A percentile compares a stretch with the other conserved stretches of the same genome.
Evolutionary conservation across 441 rosid species (phyloP).

Genomic region (Geranium incanum): DNA sequence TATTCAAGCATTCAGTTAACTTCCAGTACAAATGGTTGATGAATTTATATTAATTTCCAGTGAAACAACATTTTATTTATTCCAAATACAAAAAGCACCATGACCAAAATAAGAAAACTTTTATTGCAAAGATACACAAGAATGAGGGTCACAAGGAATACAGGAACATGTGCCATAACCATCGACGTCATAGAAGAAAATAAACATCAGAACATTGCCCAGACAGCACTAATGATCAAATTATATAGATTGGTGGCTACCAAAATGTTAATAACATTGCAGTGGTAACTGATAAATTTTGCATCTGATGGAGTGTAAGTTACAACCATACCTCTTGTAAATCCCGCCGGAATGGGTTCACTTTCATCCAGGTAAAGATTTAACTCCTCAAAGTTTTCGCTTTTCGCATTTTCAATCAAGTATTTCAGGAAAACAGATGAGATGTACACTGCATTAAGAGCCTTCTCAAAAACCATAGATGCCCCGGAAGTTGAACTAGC

Average conservation of each 20-base stretch:
- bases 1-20: background rate
- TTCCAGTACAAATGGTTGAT: background rate
- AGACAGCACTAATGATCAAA: background rate
- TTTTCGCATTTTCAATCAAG: constrained; percentile 57
- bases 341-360: constrained; percentile 53
- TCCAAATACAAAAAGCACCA: background rate
- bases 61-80: background rate
- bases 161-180: background rate
- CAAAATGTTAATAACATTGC: background rate
- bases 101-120: background rate
- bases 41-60: background rate
- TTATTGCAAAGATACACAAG: background rate
- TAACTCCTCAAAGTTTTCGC: constrained; percentile 40
- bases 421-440: constrained; percentile 79
- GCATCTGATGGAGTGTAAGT: background rate
- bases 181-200: background rate
- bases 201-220: constrained; percentile 1
- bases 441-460: constrained; percentile 65
- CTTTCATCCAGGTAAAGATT: constrained; percentile 56
- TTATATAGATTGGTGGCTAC: background rate
- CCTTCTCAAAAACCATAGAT: constrained; percentile 43
- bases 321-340: constrained; percentile 43
- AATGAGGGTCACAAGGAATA: background rate
- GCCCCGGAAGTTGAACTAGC: constrained; percentile 40
- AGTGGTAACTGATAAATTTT: background rate